Evolutionary conservation across 2,329 filamentous ascomycete species (phyloP), one percentile per base, ranked within the genome.

Genomic region (Fusarium nematophilum): DNA sequence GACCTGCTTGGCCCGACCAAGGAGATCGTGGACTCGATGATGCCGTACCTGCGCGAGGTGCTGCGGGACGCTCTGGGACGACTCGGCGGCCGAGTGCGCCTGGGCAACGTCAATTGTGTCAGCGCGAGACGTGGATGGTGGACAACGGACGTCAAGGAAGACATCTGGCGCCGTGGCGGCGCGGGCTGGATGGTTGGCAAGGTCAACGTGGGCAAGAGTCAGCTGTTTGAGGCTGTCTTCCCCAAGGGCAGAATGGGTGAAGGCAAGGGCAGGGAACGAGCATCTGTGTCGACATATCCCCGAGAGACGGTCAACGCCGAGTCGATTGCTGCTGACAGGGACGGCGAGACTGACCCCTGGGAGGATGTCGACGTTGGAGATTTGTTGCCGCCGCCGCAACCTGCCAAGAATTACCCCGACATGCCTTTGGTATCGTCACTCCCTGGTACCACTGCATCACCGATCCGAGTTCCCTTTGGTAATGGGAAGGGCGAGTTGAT

Each of bases 151-250:
- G 78, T 99, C 50, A 97, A 92, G 73, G 89, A 97, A 65, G 89
- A 93, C 40, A 93, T 99, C 39, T 93, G 88, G 83, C 78, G 87
- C 36, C 86, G 91, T 42, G 93, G 92, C 4, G 94, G 94, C 5
- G 95, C 89, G 13, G 89, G 91, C 13, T 99, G 95, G 94, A 89
- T 99, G 81, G 90, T 99, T 3, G 95, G 95, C n/a, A 98, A 97
- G 75, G 92, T 93, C 60, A 99, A 99, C 71, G 96, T 98, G 3
- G 96, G 95, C 18, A 99, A 99, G 77, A 98, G 94, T 67, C 90
- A 90, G 70, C 83, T 99, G 3, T 96, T 98, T 57, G 89, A 95
- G 66, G 85, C 88, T 5, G 87, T 97, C 7, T 97, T 93, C 69
- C 94, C 96, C 4, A 94, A 90, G 80, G 88, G 87, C 21, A 82